Evolutionary conservation across 2,329 filamentous ascomycete genomes (phyloP).

Genomic region (Hypoxylon sp.): DNA sequence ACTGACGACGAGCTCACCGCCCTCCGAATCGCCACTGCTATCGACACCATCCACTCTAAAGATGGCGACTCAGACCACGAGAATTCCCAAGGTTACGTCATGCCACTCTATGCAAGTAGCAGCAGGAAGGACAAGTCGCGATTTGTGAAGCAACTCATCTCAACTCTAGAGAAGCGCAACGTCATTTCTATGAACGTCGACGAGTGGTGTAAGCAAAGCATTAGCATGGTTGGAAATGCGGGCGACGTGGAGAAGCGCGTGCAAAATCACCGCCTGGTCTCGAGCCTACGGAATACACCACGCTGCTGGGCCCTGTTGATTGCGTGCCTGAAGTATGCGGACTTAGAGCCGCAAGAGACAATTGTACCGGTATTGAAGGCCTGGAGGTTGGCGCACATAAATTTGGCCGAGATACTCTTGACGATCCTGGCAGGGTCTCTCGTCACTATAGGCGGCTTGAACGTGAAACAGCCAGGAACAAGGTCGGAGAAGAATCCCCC

Average conservation of each 20-base stretch:
- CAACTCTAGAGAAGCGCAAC: neutral
- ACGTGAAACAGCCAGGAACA: constrained; percentile 17
- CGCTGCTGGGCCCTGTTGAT: neutral
- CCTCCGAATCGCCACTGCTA: neutral
- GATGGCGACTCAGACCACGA: neutral
- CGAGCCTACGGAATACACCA: constrained; percentile 7
- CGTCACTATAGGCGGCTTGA: constrained; percentile 20
- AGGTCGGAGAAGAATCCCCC: constrained; percentile 21
- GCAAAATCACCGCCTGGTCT: constrained; percentile 15
- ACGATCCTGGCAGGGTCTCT: constrained; percentile 25
- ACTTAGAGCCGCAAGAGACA: constrained; percentile 16
- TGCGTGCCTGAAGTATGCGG: neutral
- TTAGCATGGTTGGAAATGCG: constrained; percentile 18
- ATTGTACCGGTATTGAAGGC: constrained; percentile 26
- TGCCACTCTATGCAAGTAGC: neutral
- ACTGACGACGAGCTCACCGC: neutral
- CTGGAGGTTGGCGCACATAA: constrained; percentile 25
- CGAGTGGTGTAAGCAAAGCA: constrained; percentile 16
- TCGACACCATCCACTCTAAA: neutral
- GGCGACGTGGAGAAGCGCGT: constrained; percentile 18
- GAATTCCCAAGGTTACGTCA: neutral
- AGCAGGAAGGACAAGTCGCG: neutral
- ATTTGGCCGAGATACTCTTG: constrained; percentile 26
- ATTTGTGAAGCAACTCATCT: neutral
- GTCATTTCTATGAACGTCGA: neutral